phyloP scores from a whole-genome alignment of 192 early-diverging fungal genomes.

The Haplosporangium gracile region DNA sequence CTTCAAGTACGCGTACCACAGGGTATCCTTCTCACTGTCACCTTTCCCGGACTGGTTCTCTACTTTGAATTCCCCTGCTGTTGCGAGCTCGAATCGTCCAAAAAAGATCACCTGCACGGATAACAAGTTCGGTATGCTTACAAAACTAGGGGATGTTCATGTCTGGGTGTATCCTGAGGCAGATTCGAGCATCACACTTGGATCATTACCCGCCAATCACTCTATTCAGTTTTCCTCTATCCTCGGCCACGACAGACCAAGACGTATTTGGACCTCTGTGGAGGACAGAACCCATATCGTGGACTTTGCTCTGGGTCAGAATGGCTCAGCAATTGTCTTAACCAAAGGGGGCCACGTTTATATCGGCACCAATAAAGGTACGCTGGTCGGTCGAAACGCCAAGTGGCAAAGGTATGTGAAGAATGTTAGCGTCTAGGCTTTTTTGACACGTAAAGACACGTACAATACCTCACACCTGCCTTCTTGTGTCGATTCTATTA shows the following conservation, averaged over 20 bases:
- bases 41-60: slow-evolving; percentile 39
- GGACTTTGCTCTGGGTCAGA: slow-evolving; percentile 78
- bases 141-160: slow-evolving; percentile 39
- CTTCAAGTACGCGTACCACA: slow-evolving; percentile 61
- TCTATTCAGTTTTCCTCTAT: slow-evolving; percentile 20
- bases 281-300: slow-evolving; percentile 61
- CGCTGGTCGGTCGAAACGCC: slow-evolving; percentile 30
- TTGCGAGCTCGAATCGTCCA: slow-evolving; percentile 27
- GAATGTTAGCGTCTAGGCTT: background rate
- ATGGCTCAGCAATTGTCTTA: slow-evolving; percentile 74
- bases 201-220: slow-evolving; percentile 43
- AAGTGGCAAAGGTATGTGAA: slow-evolving; percentile 48
- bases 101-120: slow-evolving; percentile 42
- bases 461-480: background rate
- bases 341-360: slow-evolving; percentile 78
- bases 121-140: slow-evolving; percentile 51
- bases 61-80: background rate
- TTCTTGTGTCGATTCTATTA: background rate
- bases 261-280: slow-evolving; percentile 70
- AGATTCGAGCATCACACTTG: slow-evolving; percentile 36
- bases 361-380: slow-evolving; percentile 62
- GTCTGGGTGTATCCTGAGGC: slow-evolving; percentile 53
- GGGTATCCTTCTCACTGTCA: slow-evolving; percentile 52
- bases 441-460: background rate
- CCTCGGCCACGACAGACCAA: slow-evolving; percentile 40